Evolutionary conservation across 768 basidiomycete species (phyloP).

Genomic region (Boletus rex-veris): DNA sequence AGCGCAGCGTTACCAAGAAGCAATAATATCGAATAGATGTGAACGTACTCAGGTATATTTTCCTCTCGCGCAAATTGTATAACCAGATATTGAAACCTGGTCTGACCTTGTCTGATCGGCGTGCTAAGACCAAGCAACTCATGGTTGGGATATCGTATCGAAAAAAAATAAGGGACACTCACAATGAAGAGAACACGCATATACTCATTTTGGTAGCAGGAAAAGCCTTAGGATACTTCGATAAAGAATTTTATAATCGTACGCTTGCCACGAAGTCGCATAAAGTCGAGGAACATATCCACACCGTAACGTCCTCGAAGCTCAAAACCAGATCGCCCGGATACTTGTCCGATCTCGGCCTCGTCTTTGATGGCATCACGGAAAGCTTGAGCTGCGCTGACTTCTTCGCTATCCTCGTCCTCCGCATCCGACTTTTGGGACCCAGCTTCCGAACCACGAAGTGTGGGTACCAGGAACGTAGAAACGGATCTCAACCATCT

Average conservation of each 20-base stretch:
- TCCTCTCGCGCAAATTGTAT: constrained; percentile 98
- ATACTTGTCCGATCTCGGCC: constrained; percentile 89
- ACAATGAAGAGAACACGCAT: constrained; percentile 94
- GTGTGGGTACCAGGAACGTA: constrained; percentile 82
- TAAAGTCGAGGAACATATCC: constrained; percentile 94
- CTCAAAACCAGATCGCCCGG: constrained; percentile 87
- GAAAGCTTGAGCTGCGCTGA: constrained; percentile 93
- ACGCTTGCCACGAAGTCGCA: constrained; percentile 97
- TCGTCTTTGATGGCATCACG: constrained; percentile 95
- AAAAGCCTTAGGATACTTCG: constrained; percentile 84
- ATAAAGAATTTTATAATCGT: constrained; percentile 97
- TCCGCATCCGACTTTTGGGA: constrained; percentile 70
- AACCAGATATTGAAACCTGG: constrained; percentile 94
- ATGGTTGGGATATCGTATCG: constrained; percentile 2
- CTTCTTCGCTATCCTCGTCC: constrained; percentile 66
- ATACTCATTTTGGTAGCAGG: constrained; percentile 91
- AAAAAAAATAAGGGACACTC: constrained; percentile 28
- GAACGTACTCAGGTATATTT: constrained; percentile 83
- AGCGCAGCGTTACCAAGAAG: neutral
- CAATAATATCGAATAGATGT: neutral
- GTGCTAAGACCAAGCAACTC: constrained; percentile 80
- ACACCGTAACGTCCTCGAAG: constrained; percentile 95
- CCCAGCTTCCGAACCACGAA: constrained; percentile 65
- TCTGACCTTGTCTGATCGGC: constrained; percentile 97
- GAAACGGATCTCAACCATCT: constrained; percentile 95